Percentiles rank a stretch among this genome's conserved stretches.
phyloP scores from a whole-genome alignment of 345 rosid genomes.

The Syzygium oleosum region DNA sequence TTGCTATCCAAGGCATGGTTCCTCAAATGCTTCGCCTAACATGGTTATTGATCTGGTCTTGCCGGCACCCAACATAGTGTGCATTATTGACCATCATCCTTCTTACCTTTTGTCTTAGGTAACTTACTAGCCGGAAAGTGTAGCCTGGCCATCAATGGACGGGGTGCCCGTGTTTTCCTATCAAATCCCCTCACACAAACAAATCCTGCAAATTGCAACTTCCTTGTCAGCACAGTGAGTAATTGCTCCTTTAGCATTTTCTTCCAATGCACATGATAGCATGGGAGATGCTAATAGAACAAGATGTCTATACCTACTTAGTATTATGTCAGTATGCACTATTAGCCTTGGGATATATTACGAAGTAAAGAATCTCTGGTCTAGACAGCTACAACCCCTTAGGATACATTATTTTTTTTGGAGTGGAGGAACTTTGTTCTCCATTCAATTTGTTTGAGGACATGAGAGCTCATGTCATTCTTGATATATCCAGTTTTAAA shows the following conservation, averaged over 20 bases:
- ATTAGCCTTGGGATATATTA: neutral
- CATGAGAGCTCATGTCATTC: neutral
- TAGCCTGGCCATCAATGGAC: slow-evolving; percentile 70
- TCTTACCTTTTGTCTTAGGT: slow-evolving; percentile 12
- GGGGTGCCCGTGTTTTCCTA: slow-evolving; percentile 51
- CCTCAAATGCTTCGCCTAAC: neutral
- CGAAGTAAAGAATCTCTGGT: neutral
- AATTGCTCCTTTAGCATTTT: neutral
- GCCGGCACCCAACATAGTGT: neutral
- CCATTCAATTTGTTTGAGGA: neutral
- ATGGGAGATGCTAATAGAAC: neutral
- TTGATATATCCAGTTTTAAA: neutral
- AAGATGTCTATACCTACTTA: neutral
- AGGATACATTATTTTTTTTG: neutral
- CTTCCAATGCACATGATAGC: neutral
- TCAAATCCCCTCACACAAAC: slow-evolving; percentile 95
- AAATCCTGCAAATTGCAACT: slow-evolving; percentile 49
- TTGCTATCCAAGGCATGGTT: neutral
- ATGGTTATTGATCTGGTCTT: neutral
- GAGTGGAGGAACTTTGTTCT: neutral
- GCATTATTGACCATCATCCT: neutral
- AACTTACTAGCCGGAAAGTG: slow-evolving; percentile 78
- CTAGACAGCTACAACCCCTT: neutral
- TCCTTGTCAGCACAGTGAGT: neutral
- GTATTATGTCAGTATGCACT: neutral